Conservation (phyloP, 305 asterid species). For the Fraxinus sp. region DNA sequence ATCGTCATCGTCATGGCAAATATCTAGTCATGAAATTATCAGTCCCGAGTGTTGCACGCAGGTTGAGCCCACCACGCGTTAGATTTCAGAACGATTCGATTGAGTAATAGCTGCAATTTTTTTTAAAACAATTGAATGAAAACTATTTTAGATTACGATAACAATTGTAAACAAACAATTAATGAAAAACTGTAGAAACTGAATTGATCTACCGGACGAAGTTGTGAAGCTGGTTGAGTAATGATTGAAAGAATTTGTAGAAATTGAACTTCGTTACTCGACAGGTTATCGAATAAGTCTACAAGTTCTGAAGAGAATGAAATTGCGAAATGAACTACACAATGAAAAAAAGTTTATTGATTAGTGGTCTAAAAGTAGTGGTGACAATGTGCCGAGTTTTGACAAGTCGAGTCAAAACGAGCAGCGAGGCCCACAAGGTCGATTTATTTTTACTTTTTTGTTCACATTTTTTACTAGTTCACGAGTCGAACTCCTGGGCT, state of each 20-base stretch:
- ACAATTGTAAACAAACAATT: background rate
- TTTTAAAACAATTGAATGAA: background rate
- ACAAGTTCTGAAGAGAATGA: background rate
- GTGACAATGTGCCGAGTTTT: too few relatives aligned
- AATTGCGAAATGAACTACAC: too few relatives aligned
- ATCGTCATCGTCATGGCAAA: too few relatives aligned
- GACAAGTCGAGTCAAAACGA: too few relatives aligned
- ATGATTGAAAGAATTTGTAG: background rate
- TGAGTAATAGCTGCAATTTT: background rate
- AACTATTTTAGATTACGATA: background rate
- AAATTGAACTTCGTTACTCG: background rate
- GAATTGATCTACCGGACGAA: background rate
- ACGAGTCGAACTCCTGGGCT: too few relatives aligned
- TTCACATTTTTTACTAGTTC: too few relatives aligned
- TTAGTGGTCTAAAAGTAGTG: background rate
- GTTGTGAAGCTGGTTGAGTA: background rate
- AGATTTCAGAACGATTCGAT: too few relatives aligned
- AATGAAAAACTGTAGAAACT: background rate
- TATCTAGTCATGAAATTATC: background rate
- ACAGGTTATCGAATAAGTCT: background rate
- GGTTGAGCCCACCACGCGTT: background rate
- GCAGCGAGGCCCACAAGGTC: too few relatives aligned
- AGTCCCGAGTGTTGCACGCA: background rate
- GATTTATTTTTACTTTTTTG: too few relatives aligned
- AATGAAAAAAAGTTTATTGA: background rate